Base-by-base conservation (phyloP, 768 basidiomycete genomes). In the Chalciporus chontae region DNA sequence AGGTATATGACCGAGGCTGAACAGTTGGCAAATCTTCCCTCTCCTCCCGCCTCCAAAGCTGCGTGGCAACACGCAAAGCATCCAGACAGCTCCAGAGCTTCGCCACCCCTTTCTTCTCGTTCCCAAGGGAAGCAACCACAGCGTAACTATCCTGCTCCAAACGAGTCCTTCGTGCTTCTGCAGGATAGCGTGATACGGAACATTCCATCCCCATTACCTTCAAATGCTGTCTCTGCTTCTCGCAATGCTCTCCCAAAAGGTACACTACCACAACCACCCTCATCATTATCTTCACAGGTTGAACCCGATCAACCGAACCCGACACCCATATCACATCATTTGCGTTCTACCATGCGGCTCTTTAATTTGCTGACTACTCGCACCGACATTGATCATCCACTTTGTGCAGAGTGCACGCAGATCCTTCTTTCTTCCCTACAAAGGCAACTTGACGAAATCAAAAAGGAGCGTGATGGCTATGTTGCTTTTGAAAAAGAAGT, bases 331-430 rank as follows among this genome's bases (percentile, higher is more conserved):
- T 87, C 88, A 36, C 83, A 87, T 67, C 86, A 87, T 61, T 72
- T 91, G 51, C 83, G 84, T 49, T 88, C 87, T 31, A 84, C 86
- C 41, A 77, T 78, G 52, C 81, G 82, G 17, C 74, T 93, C 34
- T 85, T 90, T 65, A 87, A 87, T 64, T 66, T 90, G 26, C 74
- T 92, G 39, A 88, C 89, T 11, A 79, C 84, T 48, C 76, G 84
- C 38, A 84, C 86, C 45, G 86, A 87, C 27, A 80, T 94, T 39
- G 91, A 94, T 65, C 94, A 97, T 64, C 96, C 96, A 5, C 77
- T 99, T 8, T 99, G 96, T 67, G 83, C 87, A 0, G 95, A 98
- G 61, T 99, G 96, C 68, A 91, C 94, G 3, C 85, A 89, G 60
- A 78, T 87, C 42, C 70, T 98, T 29, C 78, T 94, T 26, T 74